phyloP scores from a whole-genome alignment of 305 asterid species.

The Fraxinus latifolia region DNA sequence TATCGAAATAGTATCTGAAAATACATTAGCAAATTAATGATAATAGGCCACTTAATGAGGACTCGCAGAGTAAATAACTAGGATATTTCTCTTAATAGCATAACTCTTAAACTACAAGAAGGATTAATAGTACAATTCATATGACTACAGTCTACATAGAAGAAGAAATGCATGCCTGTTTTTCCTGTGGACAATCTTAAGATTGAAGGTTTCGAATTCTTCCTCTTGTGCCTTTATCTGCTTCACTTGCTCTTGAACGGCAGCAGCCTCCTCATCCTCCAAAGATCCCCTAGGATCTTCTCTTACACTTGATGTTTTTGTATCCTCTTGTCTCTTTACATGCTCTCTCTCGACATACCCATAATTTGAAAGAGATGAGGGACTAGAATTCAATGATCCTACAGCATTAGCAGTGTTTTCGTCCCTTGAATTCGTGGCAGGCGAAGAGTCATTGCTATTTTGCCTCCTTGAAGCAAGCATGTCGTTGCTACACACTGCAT shows the following conservation, averaged over 20 bases:
- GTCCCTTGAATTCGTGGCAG: slow-evolving; percentile 61
- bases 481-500: slow-evolving; percentile 51
- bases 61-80: neutral
- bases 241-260: slow-evolving; percentile 94
- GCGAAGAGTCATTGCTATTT: slow-evolving; percentile 65
- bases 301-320: slow-evolving; percentile 35
- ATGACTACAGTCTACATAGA: slow-evolving; percentile 14
- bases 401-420: slow-evolving; percentile 43
- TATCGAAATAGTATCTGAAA: neutral
- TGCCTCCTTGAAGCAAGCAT: slow-evolving; percentile 69
- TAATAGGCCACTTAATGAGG: neutral
- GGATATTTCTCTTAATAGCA: neutral
- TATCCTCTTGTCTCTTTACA: slow-evolving; percentile 53
- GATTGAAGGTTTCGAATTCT: slow-evolving; percentile 85
- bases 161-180: slow-evolving; percentile 59
- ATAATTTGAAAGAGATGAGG: slow-evolving; percentile 72
- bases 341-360: slow-evolving; percentile 55
- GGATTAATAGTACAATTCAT: slow-evolving; percentile 13
- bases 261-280: slow-evolving; percentile 95
- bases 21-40: neutral
- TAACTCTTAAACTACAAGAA: slow-evolving; percentile 3
- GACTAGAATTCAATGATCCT: slow-evolving; percentile 81
- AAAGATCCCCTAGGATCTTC: slow-evolving; percentile 58
- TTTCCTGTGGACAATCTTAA: slow-evolving; percentile 93
- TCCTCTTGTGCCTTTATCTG: slow-evolving; percentile 98